Evolutionary conservation across 495 filamentous ascomycete genomes (phyloP).

Genomic region (Melanomma pulvis-pyrius): DNA sequence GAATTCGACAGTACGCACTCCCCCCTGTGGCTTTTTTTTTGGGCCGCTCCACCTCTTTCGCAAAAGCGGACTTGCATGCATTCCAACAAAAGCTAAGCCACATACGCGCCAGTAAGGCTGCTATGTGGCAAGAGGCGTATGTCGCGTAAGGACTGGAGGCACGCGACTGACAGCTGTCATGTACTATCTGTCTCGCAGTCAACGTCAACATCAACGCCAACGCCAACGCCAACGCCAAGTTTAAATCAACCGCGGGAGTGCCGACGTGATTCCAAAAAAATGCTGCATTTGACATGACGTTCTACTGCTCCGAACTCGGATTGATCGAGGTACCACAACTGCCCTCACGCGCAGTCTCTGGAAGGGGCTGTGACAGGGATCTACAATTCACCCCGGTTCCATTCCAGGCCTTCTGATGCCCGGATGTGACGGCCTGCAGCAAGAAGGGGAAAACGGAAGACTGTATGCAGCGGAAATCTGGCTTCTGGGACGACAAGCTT

Average conservation of each 20-base stretch:
- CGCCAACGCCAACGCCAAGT: too few species aligned
- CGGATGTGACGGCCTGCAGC: not conserved
- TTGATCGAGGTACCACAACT: not conserved
- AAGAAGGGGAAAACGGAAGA: not conserved
- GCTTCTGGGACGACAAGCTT: not conserved
- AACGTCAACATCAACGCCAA: not conserved
- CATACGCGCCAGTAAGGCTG: conserved; percentile 3
- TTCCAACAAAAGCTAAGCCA: not conserved
- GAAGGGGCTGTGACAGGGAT: not conserved
- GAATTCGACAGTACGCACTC: not conserved
- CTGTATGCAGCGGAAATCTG: not conserved
- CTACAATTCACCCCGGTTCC: not conserved
- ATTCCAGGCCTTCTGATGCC: not conserved
- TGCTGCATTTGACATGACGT: too few species aligned
- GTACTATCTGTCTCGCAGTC: not conserved
- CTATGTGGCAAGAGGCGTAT: conserved; percentile 2
- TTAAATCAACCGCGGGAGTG: too few species aligned
- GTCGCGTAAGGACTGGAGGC: not conserved
- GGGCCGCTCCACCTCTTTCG: not conserved
- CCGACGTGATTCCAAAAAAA: too few species aligned
- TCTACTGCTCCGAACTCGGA: too few species aligned
- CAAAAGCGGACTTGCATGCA: not conserved
- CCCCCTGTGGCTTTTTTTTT: not conserved
- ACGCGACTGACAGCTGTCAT: conserved; percentile 22
- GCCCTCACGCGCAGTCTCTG: not conserved